phyloP scores from a whole-genome alignment of 2,329 filamentous ascomycete species.

The Podosphaera xanthii region DNA sequence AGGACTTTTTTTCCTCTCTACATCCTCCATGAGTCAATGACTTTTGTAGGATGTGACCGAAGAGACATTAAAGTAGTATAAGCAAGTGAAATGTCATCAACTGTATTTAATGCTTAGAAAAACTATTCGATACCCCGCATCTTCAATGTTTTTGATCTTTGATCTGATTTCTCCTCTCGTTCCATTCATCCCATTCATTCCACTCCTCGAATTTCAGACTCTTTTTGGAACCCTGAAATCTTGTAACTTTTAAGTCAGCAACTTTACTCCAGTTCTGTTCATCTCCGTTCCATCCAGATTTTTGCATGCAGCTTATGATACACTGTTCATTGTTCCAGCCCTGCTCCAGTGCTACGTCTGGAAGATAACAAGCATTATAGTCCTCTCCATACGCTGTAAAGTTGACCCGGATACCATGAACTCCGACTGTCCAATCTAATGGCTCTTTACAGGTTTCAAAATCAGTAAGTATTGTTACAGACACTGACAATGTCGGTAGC shows the following conservation, averaged over 20 bases:
- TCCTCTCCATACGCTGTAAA: conserved; percentile 53
- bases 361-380: conserved; percentile 75
- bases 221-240: conserved; percentile 71
- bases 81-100: too few relatives aligned
- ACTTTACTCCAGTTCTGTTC: conserved; percentile 52
- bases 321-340: conserved; percentile 91
- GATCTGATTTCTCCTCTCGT: conserved; percentile 12
- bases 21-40: too few relatives aligned
- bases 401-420: conserved; percentile 67
- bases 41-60: too few relatives aligned
- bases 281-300: conserved; percentile 69
- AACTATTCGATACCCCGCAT: too few relatives aligned
- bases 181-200: conserved; percentile 60
- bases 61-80: too few relatives aligned
- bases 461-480: conserved; percentile 63
- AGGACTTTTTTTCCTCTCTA: too few relatives aligned
- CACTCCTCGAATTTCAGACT: conserved; percentile 50
- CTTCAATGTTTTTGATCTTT: too few relatives aligned
- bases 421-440: conserved; percentile 70
- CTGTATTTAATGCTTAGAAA: too few relatives aligned
- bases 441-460: conserved; percentile 55
- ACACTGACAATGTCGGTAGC: conserved; percentile 34
- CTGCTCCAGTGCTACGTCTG: conserved; percentile 77
- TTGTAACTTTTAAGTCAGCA: conserved; percentile 46
- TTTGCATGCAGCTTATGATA: conserved; percentile 70